Evolutionary conservation across 2,329 filamentous ascomycete species (phyloP).

Genomic region (Sphaceloma murrayae): DNA sequence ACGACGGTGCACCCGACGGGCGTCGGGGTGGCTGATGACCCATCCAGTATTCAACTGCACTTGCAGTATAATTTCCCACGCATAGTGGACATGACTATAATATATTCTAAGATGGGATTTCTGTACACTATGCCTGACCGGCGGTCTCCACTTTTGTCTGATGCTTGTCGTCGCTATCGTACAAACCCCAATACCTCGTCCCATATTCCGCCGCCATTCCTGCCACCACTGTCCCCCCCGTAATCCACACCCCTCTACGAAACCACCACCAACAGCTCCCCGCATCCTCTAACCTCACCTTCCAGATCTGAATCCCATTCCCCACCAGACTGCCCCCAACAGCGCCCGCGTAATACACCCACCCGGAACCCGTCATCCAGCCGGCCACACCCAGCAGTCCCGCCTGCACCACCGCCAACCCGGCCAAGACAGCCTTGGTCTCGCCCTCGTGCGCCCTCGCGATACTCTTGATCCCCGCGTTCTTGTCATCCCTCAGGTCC

Average conservation of each 20-base stretch:
- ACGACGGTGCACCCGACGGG: not conserved
- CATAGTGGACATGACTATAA: not conserved
- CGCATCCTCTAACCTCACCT: conserved; percentile 48
- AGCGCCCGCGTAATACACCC: conserved; percentile 48
- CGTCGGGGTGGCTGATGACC: too few species aligned
- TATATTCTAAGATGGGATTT: not conserved
- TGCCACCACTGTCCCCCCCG: conserved; percentile 48
- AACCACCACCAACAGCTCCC: conserved; percentile 58
- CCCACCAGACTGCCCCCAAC: conserved; percentile 48
- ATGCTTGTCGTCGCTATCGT: conserved; percentile 3
- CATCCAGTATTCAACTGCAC: too few species aligned
- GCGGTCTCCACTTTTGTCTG: not conserved
- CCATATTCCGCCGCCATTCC: conserved; percentile 49
- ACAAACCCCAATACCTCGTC: conserved; percentile 19
- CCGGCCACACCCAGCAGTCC: conserved; percentile 62
- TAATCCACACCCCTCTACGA: conserved; percentile 51
- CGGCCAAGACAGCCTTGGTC: conserved; percentile 65
- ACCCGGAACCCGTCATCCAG: conserved; percentile 49
- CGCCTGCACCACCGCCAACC: conserved; percentile 60
- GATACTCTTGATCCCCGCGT: conserved; percentile 82
- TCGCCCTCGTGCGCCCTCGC: conserved; percentile 68
- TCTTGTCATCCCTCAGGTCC: conserved; percentile 77
- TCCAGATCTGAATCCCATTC: conserved; percentile 50
- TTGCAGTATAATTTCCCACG: not conserved
- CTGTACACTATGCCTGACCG: not conserved